A percentile compares a stretch with the other conserved stretches of the same genome.
Conservation (phyloP, 345 rosid genomes). For the Streptanthus diversifolius region DNA sequence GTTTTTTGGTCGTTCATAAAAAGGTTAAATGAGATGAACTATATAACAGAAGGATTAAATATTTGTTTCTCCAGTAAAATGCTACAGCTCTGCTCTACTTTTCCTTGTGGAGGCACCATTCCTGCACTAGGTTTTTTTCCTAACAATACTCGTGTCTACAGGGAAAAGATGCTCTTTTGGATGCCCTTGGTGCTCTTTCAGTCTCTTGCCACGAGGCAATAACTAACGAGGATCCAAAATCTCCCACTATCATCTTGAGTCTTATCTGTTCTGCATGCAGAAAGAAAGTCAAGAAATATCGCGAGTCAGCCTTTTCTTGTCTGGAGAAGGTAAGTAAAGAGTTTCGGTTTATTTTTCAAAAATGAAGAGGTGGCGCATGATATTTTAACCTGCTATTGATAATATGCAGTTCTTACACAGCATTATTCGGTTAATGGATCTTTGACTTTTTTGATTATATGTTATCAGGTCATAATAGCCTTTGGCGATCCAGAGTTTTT, state of each 20-base stretch:
- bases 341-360: background rate
- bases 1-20: background rate
- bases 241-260: constrained; percentile 57
- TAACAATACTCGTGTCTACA: constrained; percentile 32
- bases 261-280: constrained; percentile 67
- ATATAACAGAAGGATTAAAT: background rate
- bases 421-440: background rate
- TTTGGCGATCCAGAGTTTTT: constrained; percentile 75
- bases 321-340: constrained; percentile 62
- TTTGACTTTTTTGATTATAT: constrained; percentile 9
- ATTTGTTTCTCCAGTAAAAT: background rate
- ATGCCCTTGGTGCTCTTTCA: constrained; percentile 74
- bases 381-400: background rate
- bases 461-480: constrained; percentile 69
- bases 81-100: constrained; percentile 8
- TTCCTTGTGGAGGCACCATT: background rate
- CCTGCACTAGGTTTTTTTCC: constrained; percentile 6
- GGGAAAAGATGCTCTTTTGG: constrained; percentile 87
- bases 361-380: background rate
- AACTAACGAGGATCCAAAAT: constrained; percentile 50
- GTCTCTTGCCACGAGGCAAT: constrained; percentile 77
- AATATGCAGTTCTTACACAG: background rate
- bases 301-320: constrained; percentile 75
- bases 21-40: background rate
- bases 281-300: constrained; percentile 72